These are phyloP conservation scores for Ogataea pini DNA, from an alignment of 805 yeast genomes.

Conservation along the genomic window DNA sequence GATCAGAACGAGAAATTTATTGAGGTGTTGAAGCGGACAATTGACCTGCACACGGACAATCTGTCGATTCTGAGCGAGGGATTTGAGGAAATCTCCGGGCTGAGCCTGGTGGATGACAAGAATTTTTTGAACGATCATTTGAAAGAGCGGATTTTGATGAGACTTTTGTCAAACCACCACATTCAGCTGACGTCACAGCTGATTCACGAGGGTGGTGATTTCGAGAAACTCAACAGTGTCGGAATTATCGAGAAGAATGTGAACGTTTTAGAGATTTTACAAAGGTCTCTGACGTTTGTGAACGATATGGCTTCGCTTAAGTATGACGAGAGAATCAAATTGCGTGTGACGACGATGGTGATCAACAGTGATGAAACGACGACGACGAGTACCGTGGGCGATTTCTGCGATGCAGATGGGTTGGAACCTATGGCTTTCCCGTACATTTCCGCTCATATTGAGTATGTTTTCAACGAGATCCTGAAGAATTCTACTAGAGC, in stretches of 20 bases:
- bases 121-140: slow-evolving; percentile 72
- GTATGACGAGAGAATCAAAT: slow-evolving; percentile 71
- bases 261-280: slow-evolving; percentile 62
- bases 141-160: slow-evolving; percentile 81
- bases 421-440: slow-evolving; percentile 55
- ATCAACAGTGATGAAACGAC: slow-evolving; percentile 33
- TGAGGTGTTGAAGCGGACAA: slow-evolving; percentile 53
- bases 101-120: slow-evolving; percentile 30
- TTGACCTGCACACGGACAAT: slow-evolving; percentile 81
- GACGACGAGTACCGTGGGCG: slow-evolving; percentile 35
- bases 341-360: slow-evolving; percentile 49
- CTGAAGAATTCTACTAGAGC: slow-evolving; percentile 88
- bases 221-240: slow-evolving; percentile 44
- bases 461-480: slow-evolving; percentile 83
- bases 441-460: slow-evolving; percentile 83
- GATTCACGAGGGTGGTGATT: slow-evolving; percentile 38
- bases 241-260: slow-evolving; percentile 71
- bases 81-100: slow-evolving; percentile 55
- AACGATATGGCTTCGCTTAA: slow-evolving; percentile 81
- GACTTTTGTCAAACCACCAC: slow-evolving; percentile 85
- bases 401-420: slow-evolving; percentile 27
- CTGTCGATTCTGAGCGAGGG: slow-evolving; percentile 82
- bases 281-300: slow-evolving; percentile 68
- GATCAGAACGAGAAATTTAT: slow-evolving; percentile 59
- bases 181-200: slow-evolving; percentile 53